A percentile compares a stretch with the other conserved stretches of the same genome.
Conservation (phyloP, 208 protist species). For the Crithidia thermophila region DNA sequence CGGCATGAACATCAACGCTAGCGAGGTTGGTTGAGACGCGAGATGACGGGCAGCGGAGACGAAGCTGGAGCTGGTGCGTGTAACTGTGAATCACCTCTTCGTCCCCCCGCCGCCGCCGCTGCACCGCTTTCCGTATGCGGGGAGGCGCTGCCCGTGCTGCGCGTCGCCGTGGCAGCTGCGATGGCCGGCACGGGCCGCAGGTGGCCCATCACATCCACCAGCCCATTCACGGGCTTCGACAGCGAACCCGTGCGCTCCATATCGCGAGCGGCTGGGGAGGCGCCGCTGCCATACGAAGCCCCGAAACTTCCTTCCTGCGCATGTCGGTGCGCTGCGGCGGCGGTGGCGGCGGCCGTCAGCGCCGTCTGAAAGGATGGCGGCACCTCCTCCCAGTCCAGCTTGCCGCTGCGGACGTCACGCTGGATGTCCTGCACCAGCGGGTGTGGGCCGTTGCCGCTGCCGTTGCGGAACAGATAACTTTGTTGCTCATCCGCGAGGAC, state of each 20-base stretch:
- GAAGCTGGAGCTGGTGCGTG: background rate
- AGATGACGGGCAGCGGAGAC: constrained; percentile 27
- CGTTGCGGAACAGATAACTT: constrained; percentile 14
- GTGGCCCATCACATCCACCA: constrained; percentile 31
- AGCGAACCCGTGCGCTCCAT: constrained; percentile 14
- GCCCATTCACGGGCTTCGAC: constrained; percentile 16
- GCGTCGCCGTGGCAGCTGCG: constrained; percentile 6
- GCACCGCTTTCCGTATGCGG: background rate
- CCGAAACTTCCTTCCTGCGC: too few relatives aligned
- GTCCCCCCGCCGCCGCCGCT: background rate
- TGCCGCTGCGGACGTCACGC: constrained; percentile 48
- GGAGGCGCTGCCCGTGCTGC: constrained; percentile 1
- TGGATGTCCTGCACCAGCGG: constrained; percentile 41
- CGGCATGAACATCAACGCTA: background rate
- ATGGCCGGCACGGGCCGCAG: constrained; percentile 17
- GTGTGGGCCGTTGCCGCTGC: background rate
- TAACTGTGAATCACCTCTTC: background rate
- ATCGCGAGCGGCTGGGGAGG: too few relatives aligned
- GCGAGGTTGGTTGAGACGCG: constrained; percentile 28
- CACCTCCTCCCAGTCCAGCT: constrained; percentile 63
- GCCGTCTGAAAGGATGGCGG: constrained; percentile 39
- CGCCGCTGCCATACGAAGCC: too few relatives aligned
- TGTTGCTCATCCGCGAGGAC: constrained; percentile 57
- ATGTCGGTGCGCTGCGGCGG: constrained; percentile 6
- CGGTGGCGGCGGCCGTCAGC: constrained; percentile 23